These are phyloP conservation scores for Backusella sp. DNA, from an alignment of 192 early-diverging fungal genomes.

Conservation along the genomic window DNA sequence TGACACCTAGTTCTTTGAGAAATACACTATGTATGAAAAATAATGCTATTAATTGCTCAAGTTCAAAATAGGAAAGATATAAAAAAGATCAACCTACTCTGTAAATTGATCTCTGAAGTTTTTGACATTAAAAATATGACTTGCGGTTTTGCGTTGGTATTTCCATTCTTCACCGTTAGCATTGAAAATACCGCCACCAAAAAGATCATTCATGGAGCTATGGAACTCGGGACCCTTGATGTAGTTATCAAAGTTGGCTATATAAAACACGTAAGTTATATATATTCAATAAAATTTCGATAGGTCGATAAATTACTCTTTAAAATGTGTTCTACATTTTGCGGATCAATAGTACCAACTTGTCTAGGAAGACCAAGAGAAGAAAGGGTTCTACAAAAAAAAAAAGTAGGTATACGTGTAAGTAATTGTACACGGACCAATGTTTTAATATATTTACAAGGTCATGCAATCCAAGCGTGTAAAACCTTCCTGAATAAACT, in stretches of 20 bases:
- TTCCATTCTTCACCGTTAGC: conserved; percentile 62
- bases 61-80: neutral
- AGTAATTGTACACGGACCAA: neutral
- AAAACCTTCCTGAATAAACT: neutral
- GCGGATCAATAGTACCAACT: conserved; percentile 23
- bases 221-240: conserved; percentile 43
- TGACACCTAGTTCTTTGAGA: conserved; percentile 21
- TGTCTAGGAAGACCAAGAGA: neutral
- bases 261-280: neutral
- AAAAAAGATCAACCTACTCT: conserved; percentile 12
- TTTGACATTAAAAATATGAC: conserved; percentile 34
- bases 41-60: neutral
- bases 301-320: conserved; percentile 11
- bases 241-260: conserved; percentile 33
- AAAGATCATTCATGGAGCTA: conserved; percentile 42
- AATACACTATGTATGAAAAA: conserved; percentile 16
- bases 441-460: neutral
- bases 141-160: conserved; percentile 52
- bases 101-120: conserved; percentile 35
- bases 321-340: conserved; percentile 24
- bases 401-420: neutral
- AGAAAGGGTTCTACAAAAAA: neutral
- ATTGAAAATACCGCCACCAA: conserved; percentile 71
- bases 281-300: neutral
- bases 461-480: neutral